Evolutionary conservation across 768 basidiomycete species (phyloP), one percentile per base, ranked within the genome.

Genomic region (Suillus alpinus): DNA sequence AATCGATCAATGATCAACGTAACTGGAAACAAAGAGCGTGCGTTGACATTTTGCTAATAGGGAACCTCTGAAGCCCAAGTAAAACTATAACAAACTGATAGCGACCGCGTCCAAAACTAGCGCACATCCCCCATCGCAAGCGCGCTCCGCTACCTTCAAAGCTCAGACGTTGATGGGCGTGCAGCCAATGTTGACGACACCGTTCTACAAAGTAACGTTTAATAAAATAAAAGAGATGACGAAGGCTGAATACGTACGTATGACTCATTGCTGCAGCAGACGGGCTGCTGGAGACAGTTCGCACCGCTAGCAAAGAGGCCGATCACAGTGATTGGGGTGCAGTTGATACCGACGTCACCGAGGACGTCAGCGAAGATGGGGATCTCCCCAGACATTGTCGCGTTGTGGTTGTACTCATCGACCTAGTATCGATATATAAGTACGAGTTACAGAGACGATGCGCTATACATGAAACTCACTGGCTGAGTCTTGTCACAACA

Each of bases 291-390:
- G 36, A 64, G 43, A 34, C 71, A 72, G 23, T 2, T 3, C 4
- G 72, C 60, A 12, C 55, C 57, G 16, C 68, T 31, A 34, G 68
- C 72, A 3, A 50, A 26, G 26, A 26, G 59, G 3, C 72, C 72
- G 13, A 46, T 14, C 8, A 65, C 41, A 18, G 59, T 59, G 55
- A 74, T 9, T 14, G 71, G 72, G 26, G 31, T 63, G 47, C 71
- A 72, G 60, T 57, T 34, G 59, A 74, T 49, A 8, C 65, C 72
- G n/a, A 72, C 51, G 23, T 37, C 62, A 44, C 70, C 71, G 4
- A 65, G 26, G n/a, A 59, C 57, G 26, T 69, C 41, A 43, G 63
- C 67, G 56, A 58, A 36, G 41, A 56, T 55, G 18, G 58, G 55
- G 10, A 71, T 13, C 1, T 2, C 1, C 40, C 66, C 56, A 6